A percentile compares a stretch with the other conserved stretches of the same genome.
Conservation (phyloP, 169 alveolate genomes). For the Eimeria zaria region DNA sequence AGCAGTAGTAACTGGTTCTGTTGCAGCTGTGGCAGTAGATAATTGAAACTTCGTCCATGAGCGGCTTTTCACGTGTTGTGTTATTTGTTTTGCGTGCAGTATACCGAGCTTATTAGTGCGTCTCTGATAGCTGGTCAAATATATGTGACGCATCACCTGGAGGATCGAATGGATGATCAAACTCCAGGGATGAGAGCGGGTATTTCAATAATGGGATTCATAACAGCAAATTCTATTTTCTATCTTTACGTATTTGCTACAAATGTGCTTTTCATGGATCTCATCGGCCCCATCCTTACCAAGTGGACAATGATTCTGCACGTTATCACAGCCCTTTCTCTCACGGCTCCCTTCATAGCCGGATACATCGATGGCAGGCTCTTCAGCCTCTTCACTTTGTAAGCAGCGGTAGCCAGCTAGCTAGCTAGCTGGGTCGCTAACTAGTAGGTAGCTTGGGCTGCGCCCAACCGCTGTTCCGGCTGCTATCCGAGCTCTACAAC, state of each 20-base stretch:
- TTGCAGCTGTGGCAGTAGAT: too few relatives aligned
- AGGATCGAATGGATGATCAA: background rate
- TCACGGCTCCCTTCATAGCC: constrained; percentile 35
- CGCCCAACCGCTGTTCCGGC: too few relatives aligned
- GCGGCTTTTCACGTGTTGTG: too few relatives aligned
- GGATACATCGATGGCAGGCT: constrained; percentile 8
- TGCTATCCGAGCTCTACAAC: too few relatives aligned
- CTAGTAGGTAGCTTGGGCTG: too few relatives aligned
- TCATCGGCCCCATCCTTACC: constrained; percentile 27
- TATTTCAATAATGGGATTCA: background rate
- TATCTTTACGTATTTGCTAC: constrained; percentile 24
- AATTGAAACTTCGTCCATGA: too few relatives aligned
- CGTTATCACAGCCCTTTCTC: background rate
- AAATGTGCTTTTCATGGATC: constrained; percentile 12
- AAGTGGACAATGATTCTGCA: constrained; percentile 35
- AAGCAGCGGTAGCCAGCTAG: too few relatives aligned
- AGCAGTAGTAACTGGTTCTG: too few relatives aligned
- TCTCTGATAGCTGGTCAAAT: constrained; percentile 18
- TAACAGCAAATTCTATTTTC: background rate
- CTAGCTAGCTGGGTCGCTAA: too few relatives aligned
- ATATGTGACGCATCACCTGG: background rate
- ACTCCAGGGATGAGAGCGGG: background rate
- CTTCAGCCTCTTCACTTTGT: constrained; percentile 45
- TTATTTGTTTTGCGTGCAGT: background rate
- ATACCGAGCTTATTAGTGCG: background rate